phyloP scores from a whole-genome alignment of 2,329 filamentous ascomycete genomes.

The Penicillium sp. region DNA sequence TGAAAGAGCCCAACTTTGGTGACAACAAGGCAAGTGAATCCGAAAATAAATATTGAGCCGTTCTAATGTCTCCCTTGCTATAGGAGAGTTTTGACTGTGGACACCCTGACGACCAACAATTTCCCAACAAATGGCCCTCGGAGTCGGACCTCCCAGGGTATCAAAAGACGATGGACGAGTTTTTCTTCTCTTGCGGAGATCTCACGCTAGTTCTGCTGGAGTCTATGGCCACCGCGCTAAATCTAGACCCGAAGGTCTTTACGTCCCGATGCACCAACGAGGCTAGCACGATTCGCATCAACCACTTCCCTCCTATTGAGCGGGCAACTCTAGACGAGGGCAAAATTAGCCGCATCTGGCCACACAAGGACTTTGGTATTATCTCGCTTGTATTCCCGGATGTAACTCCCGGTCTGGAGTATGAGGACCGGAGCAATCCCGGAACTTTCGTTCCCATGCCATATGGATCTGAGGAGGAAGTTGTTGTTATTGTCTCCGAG shows the following conservation, averaged over 20 bases:
- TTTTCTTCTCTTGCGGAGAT: conserved; percentile 5
- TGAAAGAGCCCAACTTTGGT: not conserved
- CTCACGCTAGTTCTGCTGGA: conserved; percentile 2
- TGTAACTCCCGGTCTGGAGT: conserved; percentile 37
- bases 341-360: conserved; percentile 10
- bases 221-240: not conserved
- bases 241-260: not conserved
- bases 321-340: conserved; percentile 1
- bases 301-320: conserved; percentile 11
- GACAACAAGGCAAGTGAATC: not conserved
- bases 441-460: conserved; percentile 17
- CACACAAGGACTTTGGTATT: conserved; percentile 17
- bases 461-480: conserved; percentile 12
- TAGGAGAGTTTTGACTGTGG: conserved; percentile 10
- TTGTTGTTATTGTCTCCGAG: conserved; percentile 45
- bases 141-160: conserved; percentile 5
- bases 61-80: not conserved
- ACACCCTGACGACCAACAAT: conserved; percentile 3
- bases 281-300: conserved; percentile 11
- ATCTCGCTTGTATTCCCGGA: conserved; percentile 43
- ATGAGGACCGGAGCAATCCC: conserved; percentile 30
- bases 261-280: not conserved
- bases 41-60: not conserved
- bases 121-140: conserved; percentile 8
- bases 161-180: conserved; percentile 2